Percentiles rank a stretch among this genome's conserved stretches.
phyloP scores from a whole-genome alignment of 1,284 basidiomycete species.

The Marasmius fiardii region DNA sequence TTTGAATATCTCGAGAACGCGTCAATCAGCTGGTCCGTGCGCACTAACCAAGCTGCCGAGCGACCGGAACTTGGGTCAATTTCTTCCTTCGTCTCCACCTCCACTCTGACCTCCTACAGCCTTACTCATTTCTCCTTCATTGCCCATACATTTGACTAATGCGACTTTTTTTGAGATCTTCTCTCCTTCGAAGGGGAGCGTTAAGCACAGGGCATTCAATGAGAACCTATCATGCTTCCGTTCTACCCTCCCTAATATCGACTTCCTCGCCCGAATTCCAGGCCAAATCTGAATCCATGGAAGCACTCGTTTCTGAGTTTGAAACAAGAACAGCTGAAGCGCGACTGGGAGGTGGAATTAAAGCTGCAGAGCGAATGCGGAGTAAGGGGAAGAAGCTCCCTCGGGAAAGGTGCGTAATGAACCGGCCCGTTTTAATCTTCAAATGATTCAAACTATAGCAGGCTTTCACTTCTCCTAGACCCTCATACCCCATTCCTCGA shows the following conservation, averaged over 20 bases:
- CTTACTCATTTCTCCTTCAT: no score
- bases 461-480: conserved; percentile 65
- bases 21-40: background rate
- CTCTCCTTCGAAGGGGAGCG: no score
- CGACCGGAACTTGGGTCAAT: background rate
- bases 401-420: conserved; percentile 68
- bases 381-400: conserved; percentile 84
- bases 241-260: conserved; percentile 70
- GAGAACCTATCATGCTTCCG: conserved; percentile 59
- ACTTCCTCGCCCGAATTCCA: conserved; percentile 68
- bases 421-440: background rate
- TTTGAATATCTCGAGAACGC: background rate
- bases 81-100: background rate
- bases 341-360: conserved; percentile 61
- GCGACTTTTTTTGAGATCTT: no score
- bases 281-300: conserved; percentile 65
- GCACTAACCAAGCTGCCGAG: background rate
- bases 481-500: conserved; percentile 90
- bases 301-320: conserved; percentile 59
- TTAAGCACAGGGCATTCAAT: background rate
- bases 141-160: no score
- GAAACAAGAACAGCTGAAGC: conserved; percentile 55
- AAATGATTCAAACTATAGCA: conserved; percentile 17
- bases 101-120: background rate
- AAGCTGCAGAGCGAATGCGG: conserved; percentile 76